Evolutionary conservation across 805 yeast genomes (phyloP), one percentile per base, ranked within the genome.

Genomic region (Vanderwaltozyma tropicalis): DNA sequence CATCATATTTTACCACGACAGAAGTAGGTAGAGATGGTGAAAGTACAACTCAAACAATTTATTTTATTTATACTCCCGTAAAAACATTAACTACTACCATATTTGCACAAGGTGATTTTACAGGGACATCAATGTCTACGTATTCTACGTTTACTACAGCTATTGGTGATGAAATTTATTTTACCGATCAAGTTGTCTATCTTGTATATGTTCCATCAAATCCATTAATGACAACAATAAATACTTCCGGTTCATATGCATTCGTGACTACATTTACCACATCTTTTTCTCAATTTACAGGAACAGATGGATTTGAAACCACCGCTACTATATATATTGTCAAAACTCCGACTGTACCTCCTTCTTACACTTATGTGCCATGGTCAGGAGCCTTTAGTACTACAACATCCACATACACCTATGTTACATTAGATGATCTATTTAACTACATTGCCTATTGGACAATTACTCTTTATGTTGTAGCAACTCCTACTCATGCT

Each of bases 1-100:
- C 31, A 14, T 33, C 35, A 18, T 3, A 22, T 13, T 13, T 13
- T 8, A 14, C 13, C 10, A 33, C 32, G 3, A 15, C 16, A 2
- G 17, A 18, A 20, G 28, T 32, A 27, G 42, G 42, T 17, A 14
- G 12, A 10, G 39, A 37, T 32, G 32, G 30, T 12, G 13, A n/a
- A 15, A 15, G 17, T 4, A 31, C 39, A 4, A 37, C 39, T 19
- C 32, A 31, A 31, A 31, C 31, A 11, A 28, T 32, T 15, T 37
- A 37, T 25, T 37, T 16, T n/a, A 32, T 37, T 20, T 32, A 27
- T 14, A 8, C 25, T 9, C 39, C 35, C 10, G 30, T 18, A 7
- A n/a, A 10, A 13, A 28, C 29, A 9, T 12, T 27, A 4, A 21
- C 39, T 9, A n/a, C 24, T 12, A 32, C 34, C 2, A n/a, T 31